Base-by-base conservation (phyloP, 176 grass and related monocot genomes). In the Aegilops tauschii region DNA sequence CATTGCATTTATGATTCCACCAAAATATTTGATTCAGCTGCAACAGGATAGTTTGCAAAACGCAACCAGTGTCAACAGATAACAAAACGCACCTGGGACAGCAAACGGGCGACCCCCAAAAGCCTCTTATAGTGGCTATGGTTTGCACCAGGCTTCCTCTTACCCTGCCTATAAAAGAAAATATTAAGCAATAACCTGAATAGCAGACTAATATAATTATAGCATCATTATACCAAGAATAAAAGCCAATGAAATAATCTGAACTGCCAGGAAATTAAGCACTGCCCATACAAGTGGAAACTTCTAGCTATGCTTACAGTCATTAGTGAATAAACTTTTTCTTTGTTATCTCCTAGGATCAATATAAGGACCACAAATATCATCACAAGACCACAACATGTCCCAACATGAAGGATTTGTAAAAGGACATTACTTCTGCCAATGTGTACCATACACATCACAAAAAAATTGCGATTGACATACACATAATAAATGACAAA, bases 81-180 rank as follows among this genome's bases (percentile, higher is more conserved):
- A 80, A 86, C 3, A 50, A 61, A 72, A 84, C 66, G 13, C 30
- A 95, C 96, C 93, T 95, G 69, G 14, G 96, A 98, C 49, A 95
- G 86, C 78, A 98, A 79, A 39, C 93, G 92, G 10, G 93, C 93
- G 63, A 90, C 36, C 42, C 96, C 96, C 78, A 98, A 90, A 76
- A 98, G 88, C 58, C 93, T 89, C 73, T 94, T 80, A 78, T 95
- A 83, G 58, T 89, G 85, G 44, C 84, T 92, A 39, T 92, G 84
- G 6, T 90, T 98, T 68, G 89, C 52, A 54, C 88, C 82, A 73
- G 74, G 81, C 65, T 86, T 86, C 69, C 65, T 93, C 86, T 89
- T 93, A 39, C 86, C 81, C 6, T 88, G 86, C 89, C 94, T 89
- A 37, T 37, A 80, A 87, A 90, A 80, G 14, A 34, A 20, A 25